Conservation (phyloP, 1,284 basidiomycete genomes). For the Mycena sp. region DNA sequence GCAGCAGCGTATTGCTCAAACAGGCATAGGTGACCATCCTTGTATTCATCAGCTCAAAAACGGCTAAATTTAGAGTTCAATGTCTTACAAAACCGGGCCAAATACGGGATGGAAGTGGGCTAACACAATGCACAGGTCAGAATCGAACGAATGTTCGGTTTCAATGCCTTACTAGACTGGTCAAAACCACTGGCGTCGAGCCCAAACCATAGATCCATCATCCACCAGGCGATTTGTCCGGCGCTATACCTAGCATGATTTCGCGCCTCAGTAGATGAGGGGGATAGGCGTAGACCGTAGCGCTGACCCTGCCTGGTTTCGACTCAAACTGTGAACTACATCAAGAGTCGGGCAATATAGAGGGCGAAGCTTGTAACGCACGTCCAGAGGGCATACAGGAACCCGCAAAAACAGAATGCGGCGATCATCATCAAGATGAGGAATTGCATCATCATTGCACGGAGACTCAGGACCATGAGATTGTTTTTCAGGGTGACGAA, state of each 20-base stretch:
- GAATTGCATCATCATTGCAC: conserved; percentile 87
- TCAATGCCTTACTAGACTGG: conserved; percentile 67
- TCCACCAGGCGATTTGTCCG: conserved; percentile 84
- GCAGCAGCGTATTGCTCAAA: conserved; percentile 86
- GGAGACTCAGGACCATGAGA: conserved; percentile 80
- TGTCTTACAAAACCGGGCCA: conserved; percentile 72
- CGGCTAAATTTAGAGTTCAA: neutral
- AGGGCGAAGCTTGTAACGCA: conserved; percentile 50
- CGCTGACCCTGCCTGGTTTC: conserved; percentile 57
- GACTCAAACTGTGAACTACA: conserved; percentile 57
- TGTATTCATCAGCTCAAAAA: neutral
- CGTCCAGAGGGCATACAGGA: conserved; percentile 92
- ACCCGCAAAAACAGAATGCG: conserved; percentile 89
- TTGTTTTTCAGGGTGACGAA: conserved; percentile 92
- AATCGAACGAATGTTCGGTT: neutral
- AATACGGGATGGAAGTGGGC: conserved; percentile 84
- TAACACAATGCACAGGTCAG: conserved; percentile 38
- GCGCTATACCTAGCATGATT: conserved; percentile 52
- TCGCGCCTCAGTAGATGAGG: neutral
- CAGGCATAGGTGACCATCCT: conserved; percentile 87
- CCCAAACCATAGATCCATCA: conserved; percentile 91
- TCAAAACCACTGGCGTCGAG: conserved; percentile 89
- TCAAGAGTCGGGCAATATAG: neutral
- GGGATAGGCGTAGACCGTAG: neutral
- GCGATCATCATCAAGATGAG: conserved; percentile 86